Conservation (phyloP, 2,329 filamentous ascomycete species). For the Fonsecaea multimorphosa region DNA sequence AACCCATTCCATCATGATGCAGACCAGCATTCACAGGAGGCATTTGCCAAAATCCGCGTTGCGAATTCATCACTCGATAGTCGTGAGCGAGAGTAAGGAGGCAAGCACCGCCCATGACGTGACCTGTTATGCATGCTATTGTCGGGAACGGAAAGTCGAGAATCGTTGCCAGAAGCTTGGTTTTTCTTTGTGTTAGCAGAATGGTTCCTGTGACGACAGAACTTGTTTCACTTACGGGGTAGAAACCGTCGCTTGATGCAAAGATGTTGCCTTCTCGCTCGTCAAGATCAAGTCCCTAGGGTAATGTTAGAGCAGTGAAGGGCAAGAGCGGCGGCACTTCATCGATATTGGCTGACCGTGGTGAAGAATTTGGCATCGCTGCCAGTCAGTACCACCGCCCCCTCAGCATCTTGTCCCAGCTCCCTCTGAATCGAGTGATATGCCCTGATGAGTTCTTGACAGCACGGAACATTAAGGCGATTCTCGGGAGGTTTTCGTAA, state of each 20-base stretch:
- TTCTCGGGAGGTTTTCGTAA: conserved; percentile 62
- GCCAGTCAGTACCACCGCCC: conserved; percentile 59
- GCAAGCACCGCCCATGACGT: conserved; percentile 57
- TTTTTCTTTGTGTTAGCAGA: conserved; percentile 5
- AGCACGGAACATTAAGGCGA: conserved; percentile 56
- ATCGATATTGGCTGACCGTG: conserved; percentile 10
- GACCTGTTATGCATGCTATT: conserved; percentile 54
- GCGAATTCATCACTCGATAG: conserved; percentile 55
- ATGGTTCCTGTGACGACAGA: neutral
- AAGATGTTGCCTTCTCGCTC: conserved; percentile 56
- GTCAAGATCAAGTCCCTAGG: conserved; percentile 52
- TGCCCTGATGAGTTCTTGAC: conserved; percentile 59
- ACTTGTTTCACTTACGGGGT: conserved; percentile 55
- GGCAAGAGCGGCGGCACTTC: neutral
- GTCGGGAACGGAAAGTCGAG: conserved; percentile 57
- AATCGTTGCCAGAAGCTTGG: conserved; percentile 39
- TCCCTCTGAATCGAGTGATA: conserved; percentile 49
- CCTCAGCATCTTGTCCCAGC: conserved; percentile 55
- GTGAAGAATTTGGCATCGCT: conserved; percentile 52
- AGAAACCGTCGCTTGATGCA: conserved; percentile 63
- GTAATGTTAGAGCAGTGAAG: neutral
- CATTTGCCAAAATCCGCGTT: conserved; percentile 56
- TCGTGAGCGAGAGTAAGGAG: conserved; percentile 55
- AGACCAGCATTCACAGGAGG: conserved; percentile 61
- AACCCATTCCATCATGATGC: conserved; percentile 61